Percentiles rank a stretch among this genome's conserved stretches.
phyloP scores from a whole-genome alignment of 495 filamentous ascomycete species.

The Talaromyces trachyspermus region DNA sequence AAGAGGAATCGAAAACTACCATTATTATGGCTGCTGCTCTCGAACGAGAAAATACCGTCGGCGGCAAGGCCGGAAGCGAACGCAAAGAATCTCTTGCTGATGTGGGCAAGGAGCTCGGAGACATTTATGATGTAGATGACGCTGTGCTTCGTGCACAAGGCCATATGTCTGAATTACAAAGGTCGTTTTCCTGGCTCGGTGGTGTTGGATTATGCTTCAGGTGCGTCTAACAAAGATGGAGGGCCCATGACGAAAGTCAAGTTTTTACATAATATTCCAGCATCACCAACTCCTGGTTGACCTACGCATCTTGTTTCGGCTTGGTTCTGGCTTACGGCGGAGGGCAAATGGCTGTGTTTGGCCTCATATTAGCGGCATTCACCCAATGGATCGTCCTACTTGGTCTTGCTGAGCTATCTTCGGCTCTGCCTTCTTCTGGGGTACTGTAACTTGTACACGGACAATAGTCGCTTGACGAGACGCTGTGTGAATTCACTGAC shows the following conservation, averaged over 20 bases:
- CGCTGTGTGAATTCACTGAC: no score
- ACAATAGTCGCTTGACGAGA: no score
- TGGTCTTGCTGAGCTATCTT: constrained; percentile 22
- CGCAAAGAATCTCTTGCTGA: no score
- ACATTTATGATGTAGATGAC: no score
- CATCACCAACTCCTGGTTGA: constrained; percentile 23
- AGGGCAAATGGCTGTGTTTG: constrained; percentile 16
- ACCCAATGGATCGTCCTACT: constrained; percentile 22
- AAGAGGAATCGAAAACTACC: no score
- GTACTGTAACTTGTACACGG: constrained; percentile 11
- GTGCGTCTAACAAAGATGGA: constrained; percentile 7
- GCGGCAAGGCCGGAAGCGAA: no score
- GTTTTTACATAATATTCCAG: constrained; percentile 8
- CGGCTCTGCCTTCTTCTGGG: constrained; percentile 22
- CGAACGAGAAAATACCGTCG: no score
- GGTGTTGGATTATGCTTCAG: constrained; percentile 18
- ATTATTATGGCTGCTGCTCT: no score
- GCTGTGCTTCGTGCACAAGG: constrained; percentile 20
- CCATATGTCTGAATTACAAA: constrained; percentile 14
- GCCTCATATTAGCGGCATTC: constrained; percentile 12
- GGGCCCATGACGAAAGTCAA: no score
- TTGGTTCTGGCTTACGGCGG: constrained; percentile 18
- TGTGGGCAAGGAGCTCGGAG: no score
- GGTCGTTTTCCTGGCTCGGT: constrained; percentile 19
- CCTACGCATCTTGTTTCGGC: constrained; percentile 16